These are phyloP conservation scores for Suillus lakei DNA, from an alignment of 768 basidiomycete species.

Conservation along the genomic window DNA sequence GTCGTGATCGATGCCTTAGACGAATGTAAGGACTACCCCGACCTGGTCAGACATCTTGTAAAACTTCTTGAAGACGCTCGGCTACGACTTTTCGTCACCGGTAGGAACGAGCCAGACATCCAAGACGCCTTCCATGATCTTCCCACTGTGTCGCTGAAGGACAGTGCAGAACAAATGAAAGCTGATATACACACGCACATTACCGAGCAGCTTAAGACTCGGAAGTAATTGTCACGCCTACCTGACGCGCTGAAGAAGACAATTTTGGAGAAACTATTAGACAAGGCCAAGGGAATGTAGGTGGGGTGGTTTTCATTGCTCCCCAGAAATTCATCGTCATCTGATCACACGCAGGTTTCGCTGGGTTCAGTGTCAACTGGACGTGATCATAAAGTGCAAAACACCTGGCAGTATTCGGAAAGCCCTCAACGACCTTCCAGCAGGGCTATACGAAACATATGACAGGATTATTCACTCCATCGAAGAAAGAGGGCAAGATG, in stretches of 20 bases:
- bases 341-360: background rate
- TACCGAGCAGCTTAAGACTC: background rate
- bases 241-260: background rate
- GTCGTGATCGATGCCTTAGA: slow-evolving; percentile 19
- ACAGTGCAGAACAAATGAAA: background rate
- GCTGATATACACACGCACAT: slow-evolving; percentile 9
- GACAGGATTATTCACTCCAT: slow-evolving; percentile 22
- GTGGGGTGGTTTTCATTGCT: background rate
- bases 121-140: background rate
- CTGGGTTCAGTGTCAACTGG: slow-evolving; percentile 13
- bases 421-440: slow-evolving; percentile 16
- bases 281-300: slow-evolving; percentile 10
- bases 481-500: background rate
- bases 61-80: slow-evolving; percentile 2
- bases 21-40: slow-evolving; percentile 11
- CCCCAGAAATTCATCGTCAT: background rate
- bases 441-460: slow-evolving; percentile 26
- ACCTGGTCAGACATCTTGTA: background rate
- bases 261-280: slow-evolving; percentile 1
- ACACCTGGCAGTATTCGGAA: background rate
- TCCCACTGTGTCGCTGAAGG: slow-evolving; percentile 1
- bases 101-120: background rate
- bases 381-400: background rate
- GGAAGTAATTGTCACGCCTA: background rate
- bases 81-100: slow-evolving; percentile 14